Base-by-base conservation (phyloP, 306 rosid genomes). In the Inga leiocalycina region DNA sequence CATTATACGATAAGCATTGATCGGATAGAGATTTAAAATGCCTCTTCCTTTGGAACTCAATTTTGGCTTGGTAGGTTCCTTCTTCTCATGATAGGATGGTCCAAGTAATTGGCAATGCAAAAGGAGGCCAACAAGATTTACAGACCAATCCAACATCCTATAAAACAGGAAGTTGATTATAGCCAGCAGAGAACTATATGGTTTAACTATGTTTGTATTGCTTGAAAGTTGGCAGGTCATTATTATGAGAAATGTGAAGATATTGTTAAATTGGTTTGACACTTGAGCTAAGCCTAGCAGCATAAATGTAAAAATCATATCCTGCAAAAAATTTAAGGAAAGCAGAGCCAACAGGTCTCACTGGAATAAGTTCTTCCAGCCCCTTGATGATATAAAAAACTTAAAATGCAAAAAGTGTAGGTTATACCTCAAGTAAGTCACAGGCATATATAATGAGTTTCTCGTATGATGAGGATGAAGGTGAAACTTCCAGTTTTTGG, bases 401-500 rank as follows among this genome's bases (percentile, higher is more conserved):
- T 24, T 8, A 24, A 75, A 68, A 87, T 82, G 39, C 22, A 76
- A 74, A 83, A 71, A 54, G 79, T 52, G n/a, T 75, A 45, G 30
- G 43, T 9, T 79, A 83, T 88, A 95, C 99, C 98, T 96, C 85
- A 52, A 39, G 85, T 82, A 85, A 85, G 81, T 80, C 84, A 87
- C 97, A 92, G 70, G 90, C 86, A 87, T 88, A 84, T 32, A 5
- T 37, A 78, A 96, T 84, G 80, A 96, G 93, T 82, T 82, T 89
- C 86, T 78, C 91, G 85, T 90, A 96, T 6, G 98, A 86, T 54
- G 84, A 81, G 22, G 85, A 75, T 51, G 97, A 93, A 80, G 91
- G 93, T 30, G 86, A 80, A 79, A 93, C 87, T 66, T 89, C 90
- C 88, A 89, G 78, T 34, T 86, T 70, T 17, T 49, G 75, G 82